Percentiles rank a stretch among this genome's conserved stretches.
Evolutionary conservation across 2,329 filamentous ascomycete species (phyloP).

Genomic region (Exophiala xenobiotica): DNA sequence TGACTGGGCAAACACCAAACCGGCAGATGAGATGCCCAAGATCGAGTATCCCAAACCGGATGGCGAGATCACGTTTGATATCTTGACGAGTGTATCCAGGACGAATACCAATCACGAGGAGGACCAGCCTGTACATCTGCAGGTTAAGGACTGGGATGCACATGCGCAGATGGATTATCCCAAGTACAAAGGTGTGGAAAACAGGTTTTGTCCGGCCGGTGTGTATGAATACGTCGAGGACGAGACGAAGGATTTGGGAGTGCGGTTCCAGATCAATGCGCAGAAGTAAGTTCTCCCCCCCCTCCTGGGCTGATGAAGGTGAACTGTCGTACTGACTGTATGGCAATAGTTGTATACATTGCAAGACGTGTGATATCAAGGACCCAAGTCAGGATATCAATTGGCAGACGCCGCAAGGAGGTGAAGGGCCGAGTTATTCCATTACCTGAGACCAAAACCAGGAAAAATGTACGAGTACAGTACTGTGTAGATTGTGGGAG

Average conservation of each 20-base stretch:
- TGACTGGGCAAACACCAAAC: slow-evolving; percentile 76
- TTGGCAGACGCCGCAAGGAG: slow-evolving; percentile 91
- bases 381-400: slow-evolving; percentile 96
- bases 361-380: slow-evolving; percentile 99
- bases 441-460: slow-evolving; percentile 59
- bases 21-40: slow-evolving; percentile 75
- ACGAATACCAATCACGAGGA: slow-evolving; percentile 99
- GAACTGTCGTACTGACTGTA: slow-evolving; percentile 12
- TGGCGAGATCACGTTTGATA: slow-evolving; percentile 91
- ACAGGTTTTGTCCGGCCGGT: slow-evolving; percentile 92
- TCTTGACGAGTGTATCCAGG: slow-evolving; percentile 88
- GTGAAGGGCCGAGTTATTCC: slow-evolving; percentile 68
- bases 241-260: slow-evolving; percentile 76
- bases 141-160: slow-evolving; percentile 92
- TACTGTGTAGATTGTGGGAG: background rate
- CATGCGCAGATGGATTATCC: slow-evolving; percentile 83
- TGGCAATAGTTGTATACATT: slow-evolving; percentile 86
- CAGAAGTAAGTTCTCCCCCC: slow-evolving; percentile 73
- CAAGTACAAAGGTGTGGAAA: slow-evolving; percentile 87
- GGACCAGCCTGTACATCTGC: slow-evolving; percentile 93
- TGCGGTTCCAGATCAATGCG: slow-evolving; percentile 95
- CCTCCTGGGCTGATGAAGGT: background rate
- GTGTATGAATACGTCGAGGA: slow-evolving; percentile 99
- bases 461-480: background rate
- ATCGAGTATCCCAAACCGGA: slow-evolving; percentile 98